Conservation (phyloP, 2,329 filamentous ascomycete genomes). For the Grosmannia clavigera region DNA sequence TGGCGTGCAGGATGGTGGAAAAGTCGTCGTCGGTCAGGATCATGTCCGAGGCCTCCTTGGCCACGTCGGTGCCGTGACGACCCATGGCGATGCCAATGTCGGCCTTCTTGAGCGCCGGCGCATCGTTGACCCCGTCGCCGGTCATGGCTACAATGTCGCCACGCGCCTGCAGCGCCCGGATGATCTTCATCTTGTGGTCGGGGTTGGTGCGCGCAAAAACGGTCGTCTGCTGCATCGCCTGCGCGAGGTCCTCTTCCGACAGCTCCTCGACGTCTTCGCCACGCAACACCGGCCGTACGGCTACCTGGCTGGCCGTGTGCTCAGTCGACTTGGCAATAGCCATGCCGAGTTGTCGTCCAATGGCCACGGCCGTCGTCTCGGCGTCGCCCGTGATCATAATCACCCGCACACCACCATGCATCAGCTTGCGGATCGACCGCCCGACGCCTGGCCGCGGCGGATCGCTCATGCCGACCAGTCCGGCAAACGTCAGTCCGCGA, state of each 20-base stretch:
- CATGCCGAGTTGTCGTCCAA: conserved; percentile 93
- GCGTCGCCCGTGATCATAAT: conserved; percentile 99
- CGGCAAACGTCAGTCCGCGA: conserved; percentile 75
- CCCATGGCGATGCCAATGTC: conserved; percentile 99
- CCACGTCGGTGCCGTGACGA: conserved; percentile 85
- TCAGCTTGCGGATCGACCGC: conserved; percentile 74
- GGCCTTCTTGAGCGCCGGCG: conserved; percentile 88
- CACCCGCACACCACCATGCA: conserved; percentile 89
- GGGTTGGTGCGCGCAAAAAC: conserved; percentile 95
- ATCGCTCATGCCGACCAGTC: conserved; percentile 93
- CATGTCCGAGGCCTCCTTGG: conserved; percentile 93
- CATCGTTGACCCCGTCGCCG: conserved; percentile 95
- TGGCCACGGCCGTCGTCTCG: conserved; percentile 86
- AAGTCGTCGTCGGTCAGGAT: conserved; percentile 84
- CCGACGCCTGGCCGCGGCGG: conserved; percentile 85
- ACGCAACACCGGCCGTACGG: conserved; percentile 60
- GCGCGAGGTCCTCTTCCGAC: conserved; percentile 71
- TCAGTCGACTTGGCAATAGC: conserved; percentile 48
- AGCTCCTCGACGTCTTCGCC: conserved; percentile 91
- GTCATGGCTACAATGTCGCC: conserved; percentile 99
- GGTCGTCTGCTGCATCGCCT: conserved; percentile 76
- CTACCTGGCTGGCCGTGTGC: conserved; percentile 40
- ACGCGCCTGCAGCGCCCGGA: conserved; percentile 76
- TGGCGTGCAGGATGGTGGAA: conserved; percentile 82
- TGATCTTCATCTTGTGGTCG: conserved; percentile 97